phyloP scores from a whole-genome alignment of 192 early-diverging fungal genomes.

The Blastocladiella britannica region DNA sequence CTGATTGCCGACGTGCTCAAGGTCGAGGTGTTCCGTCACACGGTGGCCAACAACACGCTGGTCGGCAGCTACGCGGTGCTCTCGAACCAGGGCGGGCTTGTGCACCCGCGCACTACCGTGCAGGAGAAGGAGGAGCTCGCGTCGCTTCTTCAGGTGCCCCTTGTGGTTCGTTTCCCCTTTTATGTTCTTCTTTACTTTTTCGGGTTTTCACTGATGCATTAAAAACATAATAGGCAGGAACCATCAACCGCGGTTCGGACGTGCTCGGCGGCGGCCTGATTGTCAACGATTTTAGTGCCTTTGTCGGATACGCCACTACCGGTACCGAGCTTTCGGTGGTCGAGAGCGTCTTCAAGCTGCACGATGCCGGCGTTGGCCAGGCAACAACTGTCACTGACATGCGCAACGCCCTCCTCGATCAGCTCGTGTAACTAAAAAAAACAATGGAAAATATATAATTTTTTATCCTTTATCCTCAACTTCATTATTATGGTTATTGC shows the following conservation, averaged over 20 bases:
- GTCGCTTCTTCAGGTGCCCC: constrained; percentile 84
- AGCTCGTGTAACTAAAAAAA: constrained; percentile 41
- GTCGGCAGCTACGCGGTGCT: constrained; percentile 88
- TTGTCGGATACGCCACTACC: constrained; percentile 91
- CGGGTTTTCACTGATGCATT: not conserved
- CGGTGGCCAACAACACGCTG: constrained; percentile 89
- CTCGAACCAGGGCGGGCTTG: constrained; percentile 93
- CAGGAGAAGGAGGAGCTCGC: constrained; percentile 98
- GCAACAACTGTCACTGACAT: constrained; percentile 85
- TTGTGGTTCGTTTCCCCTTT: constrained; percentile 28
- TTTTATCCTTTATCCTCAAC: not conserved
- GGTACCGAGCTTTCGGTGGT: constrained; percentile 89
- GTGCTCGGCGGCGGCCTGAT: constrained; percentile 90
- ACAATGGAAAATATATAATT: constrained; percentile 1
- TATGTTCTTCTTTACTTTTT: constrained; percentile 6
- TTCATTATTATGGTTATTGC: too few species aligned
- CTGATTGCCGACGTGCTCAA: constrained; percentile 95
- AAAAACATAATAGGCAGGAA: constrained; percentile 46
- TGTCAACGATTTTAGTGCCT: constrained; percentile 96
- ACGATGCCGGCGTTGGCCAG: constrained; percentile 70
- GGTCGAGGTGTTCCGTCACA: constrained; percentile 97
- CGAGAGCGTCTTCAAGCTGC: constrained; percentile 94
- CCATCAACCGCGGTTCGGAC: constrained; percentile 95
- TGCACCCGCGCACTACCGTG: constrained; percentile 82
- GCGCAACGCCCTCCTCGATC: constrained; percentile 83